Evolutionary conservation across 768 basidiomycete genomes (phyloP).

Genomic region (Termitomyces sp.): DNA sequence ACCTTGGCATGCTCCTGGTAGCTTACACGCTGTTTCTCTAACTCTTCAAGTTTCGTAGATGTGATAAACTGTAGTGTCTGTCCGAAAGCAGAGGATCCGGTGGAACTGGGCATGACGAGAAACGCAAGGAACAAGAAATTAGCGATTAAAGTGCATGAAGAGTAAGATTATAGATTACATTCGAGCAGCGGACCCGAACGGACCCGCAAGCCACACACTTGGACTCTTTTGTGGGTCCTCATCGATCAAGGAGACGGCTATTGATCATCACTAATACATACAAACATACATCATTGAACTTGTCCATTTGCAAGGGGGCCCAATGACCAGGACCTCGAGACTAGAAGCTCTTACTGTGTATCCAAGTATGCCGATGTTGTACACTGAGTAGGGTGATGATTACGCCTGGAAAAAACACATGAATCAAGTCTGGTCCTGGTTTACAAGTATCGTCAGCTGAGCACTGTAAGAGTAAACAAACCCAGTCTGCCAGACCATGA

Average conservation of each 20-base stretch:
- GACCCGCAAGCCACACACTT: background rate
- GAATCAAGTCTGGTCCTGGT: too few species aligned
- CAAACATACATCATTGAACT: background rate
- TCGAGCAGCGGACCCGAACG: background rate
- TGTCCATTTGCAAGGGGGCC: background rate
- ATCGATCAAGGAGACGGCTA: background rate
- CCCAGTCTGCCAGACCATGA: background rate
- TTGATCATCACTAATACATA: background rate
- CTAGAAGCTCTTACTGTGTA: too few species aligned
- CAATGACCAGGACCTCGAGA: too few species aligned
- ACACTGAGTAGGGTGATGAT: too few species aligned
- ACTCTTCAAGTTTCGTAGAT: conserved; percentile 34
- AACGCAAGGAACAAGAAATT: background rate
- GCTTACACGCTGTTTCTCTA: conserved; percentile 31
- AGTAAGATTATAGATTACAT: too few species aligned
- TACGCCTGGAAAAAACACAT: too few species aligned
- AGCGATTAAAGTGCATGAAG: background rate
- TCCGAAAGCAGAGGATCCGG: conserved; percentile 21
- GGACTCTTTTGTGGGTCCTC: background rate
- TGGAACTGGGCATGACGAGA: background rate
- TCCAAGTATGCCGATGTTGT: too few species aligned
- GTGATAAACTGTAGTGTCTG: conserved; percentile 39
- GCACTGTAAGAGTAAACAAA: too few species aligned
- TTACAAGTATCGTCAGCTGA: too few species aligned
- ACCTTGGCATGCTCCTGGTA: conserved; percentile 29